A percentile compares a stretch with the other conserved stretches of the same genome.
Evolutionary conservation across 1,284 basidiomycete species (phyloP).

Genomic region (Rugosomyces carneus): DNA sequence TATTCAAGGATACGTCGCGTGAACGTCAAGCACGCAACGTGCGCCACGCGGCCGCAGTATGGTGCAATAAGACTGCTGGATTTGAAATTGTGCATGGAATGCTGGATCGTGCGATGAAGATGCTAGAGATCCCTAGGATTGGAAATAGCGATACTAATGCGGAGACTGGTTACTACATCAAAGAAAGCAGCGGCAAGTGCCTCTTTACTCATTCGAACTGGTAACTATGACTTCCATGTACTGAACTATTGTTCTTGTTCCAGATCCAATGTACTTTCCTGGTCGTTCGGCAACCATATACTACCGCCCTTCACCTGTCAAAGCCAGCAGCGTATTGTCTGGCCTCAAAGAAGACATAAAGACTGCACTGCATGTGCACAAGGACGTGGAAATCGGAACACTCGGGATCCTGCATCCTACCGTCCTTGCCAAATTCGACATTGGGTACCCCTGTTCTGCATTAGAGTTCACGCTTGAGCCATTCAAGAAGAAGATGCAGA

Average conservation of each 20-base stretch:
- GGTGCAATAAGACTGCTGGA: slow-evolving; percentile 94
- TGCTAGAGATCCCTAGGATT: slow-evolving; percentile 86
- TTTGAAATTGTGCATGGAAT: slow-evolving; percentile 97
- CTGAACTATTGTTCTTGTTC: slow-evolving; percentile 1
- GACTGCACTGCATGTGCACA: slow-evolving; percentile 25
- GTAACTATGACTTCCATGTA: neutral
- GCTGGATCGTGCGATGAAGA: slow-evolving; percentile 91
- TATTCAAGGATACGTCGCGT: slow-evolving; percentile 73
- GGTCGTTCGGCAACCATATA: slow-evolving; percentile 90
- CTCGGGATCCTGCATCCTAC: slow-evolving; percentile 88
- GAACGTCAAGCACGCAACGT: slow-evolving; percentile 89
- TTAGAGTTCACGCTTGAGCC: slow-evolving; percentile 93
- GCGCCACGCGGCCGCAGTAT: slow-evolving; percentile 84
- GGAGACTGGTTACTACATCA: slow-evolving; percentile 85
- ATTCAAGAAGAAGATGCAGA: slow-evolving; percentile 72
- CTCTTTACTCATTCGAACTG: neutral
- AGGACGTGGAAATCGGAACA: slow-evolving; percentile 73
- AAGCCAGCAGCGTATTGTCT: slow-evolving; percentile 22
- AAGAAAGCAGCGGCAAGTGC: slow-evolving; percentile 71
- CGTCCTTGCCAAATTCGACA: slow-evolving; percentile 90
- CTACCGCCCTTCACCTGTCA: slow-evolving; percentile 60
- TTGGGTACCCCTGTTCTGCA: slow-evolving; percentile 92
- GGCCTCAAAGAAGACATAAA: slow-evolving; percentile 32
- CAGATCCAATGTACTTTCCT: slow-evolving; percentile 91
- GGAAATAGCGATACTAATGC: slow-evolving; percentile 49